Base-by-base conservation (phyloP, 2,329 filamentous ascomycete species). In the Fonsecaea monophora region DNA sequence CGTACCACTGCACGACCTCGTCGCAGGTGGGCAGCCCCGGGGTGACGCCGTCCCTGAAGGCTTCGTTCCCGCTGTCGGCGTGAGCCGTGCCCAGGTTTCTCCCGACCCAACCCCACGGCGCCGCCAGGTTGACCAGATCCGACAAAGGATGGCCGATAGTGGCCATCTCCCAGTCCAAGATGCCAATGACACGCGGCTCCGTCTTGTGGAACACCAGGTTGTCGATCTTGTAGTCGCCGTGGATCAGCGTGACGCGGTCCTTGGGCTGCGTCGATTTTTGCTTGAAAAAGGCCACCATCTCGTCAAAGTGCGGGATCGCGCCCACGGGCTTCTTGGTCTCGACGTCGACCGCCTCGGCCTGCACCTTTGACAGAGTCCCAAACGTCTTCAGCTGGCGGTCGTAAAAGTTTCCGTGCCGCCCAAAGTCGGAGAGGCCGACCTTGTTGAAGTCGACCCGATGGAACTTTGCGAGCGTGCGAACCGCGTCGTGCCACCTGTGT, bases 91-190 rank as follows among this genome's bases (percentile, higher is more conserved):
- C 56, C 73, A 70, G 53, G 78, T 71, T 45, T 78, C 78, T 62
- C 78, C 76, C 35, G 76, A 73, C 68, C 72, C 72, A 74, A n/a
- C 67, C 38, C 71, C 78, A 80, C 4, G 80, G 77, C 59, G 79
- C 77, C 62, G 78, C 82, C 73, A 98, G 83, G 79, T 98, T 98
- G 78, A 89, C 89, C 48, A 98, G 82, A 77, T 99, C 95, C 5
- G 91, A 94, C 25, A 98, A 86, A 0, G 95, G 95, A 78, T 99
- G 94, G n/a, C 95, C 95, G 62, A 97, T 89, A 0, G 95, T 98
- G 40, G 92, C 93, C 92, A 99, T 97, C 82, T 98, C 95, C 94
- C 94, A 98, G 81, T 99, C 95, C 5, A 98, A 81, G 62, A 98
- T 93, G 3, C 94, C 95, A 78, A 98, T 94, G 12, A 98, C 94